A percentile compares a stretch with the other conserved stretches of the same genome.
Conservation (phyloP, 208 protist species). For the Balamuthia mandrillaris region DNA sequence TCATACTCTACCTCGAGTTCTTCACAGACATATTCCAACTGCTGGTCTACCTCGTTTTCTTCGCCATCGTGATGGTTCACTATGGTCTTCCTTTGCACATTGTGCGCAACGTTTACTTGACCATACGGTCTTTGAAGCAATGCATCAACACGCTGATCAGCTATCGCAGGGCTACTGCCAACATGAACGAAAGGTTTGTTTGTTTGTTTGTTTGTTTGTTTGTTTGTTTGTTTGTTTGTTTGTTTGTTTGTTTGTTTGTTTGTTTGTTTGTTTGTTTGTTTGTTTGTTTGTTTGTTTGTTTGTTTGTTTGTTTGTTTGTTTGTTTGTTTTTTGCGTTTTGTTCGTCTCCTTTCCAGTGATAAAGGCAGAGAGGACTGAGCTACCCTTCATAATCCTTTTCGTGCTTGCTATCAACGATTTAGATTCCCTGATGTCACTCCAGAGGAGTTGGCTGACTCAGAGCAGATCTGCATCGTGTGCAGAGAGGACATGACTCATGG, state of each 20-base stretch:
- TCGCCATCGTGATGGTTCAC: neutral
- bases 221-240: neutral
- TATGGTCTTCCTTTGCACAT: slow-evolving; percentile 31
- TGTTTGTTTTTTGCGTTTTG: no score
- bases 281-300: neutral
- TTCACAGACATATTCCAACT: slow-evolving; percentile 10
- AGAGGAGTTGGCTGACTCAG: slow-evolving; percentile 43
- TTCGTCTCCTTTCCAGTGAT: no score
- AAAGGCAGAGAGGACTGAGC: no score
- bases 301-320: slow-evolving; percentile 10
- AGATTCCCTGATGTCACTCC: slow-evolving; percentile 47
- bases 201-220: neutral
- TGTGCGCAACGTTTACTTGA: slow-evolving; percentile 26
- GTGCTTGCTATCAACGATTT: no score
- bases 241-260: no score
- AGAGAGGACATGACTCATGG: slow-evolving; percentile 41
- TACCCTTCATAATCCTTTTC: no score
- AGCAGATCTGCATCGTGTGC: slow-evolving; percentile 62
- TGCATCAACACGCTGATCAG: neutral
- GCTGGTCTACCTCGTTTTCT: slow-evolving; percentile 18
- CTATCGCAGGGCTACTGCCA: slow-evolving; percentile 4
- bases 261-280: neutral
- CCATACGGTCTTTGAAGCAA: neutral
- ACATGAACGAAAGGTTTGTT: neutral
- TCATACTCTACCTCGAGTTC: slow-evolving; percentile 34